phyloP scores from a whole-genome alignment of 495 filamentous ascomycete species.

The Glutinoglossum americanum region DNA sequence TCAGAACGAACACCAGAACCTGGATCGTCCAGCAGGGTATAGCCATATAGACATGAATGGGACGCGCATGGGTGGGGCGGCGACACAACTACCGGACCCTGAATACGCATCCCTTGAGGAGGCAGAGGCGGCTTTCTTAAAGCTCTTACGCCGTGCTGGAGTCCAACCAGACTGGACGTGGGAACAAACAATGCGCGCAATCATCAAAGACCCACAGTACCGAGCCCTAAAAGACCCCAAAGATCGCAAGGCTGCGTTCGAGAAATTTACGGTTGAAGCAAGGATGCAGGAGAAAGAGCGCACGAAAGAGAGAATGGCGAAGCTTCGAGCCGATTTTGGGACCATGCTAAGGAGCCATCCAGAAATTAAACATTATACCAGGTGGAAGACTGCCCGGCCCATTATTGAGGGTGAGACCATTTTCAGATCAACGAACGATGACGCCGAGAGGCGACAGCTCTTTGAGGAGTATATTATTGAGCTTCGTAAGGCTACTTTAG shows the following conservation, averaged over 20 bases:
- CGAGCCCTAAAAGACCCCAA: slow-evolving; percentile 83
- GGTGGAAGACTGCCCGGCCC: slow-evolving; percentile 88
- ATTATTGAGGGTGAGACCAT: slow-evolving; percentile 92
- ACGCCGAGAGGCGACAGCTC: slow-evolving; percentile 71
- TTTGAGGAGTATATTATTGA: slow-evolving; percentile 87
- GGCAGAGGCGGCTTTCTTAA: slow-evolving; percentile 83
- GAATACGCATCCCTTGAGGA: slow-evolving; percentile 75
- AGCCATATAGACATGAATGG: slow-evolving; percentile 31
- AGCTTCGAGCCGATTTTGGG: slow-evolving; percentile 81
- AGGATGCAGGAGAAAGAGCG: slow-evolving; percentile 84
- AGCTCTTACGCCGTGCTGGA: slow-evolving; percentile 64
- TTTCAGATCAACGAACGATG: slow-evolving; percentile 75
- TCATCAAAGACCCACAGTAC: slow-evolving; percentile 88
- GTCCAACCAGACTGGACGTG: slow-evolving; percentile 83
- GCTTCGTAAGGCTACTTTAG: slow-evolving; percentile 54
- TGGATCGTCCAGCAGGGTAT: slow-evolving; percentile 47
- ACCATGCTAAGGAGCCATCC: slow-evolving; percentile 93
- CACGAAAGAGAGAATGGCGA: slow-evolving; percentile 83
- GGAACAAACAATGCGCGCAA: slow-evolving; percentile 71
- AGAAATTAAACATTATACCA: slow-evolving; percentile 93
- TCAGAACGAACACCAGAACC: slow-evolving; percentile 27
- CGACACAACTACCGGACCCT: slow-evolving; percentile 46
- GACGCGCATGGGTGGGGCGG: slow-evolving; percentile 36
- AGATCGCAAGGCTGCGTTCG: slow-evolving; percentile 78
- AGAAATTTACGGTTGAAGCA: slow-evolving; percentile 86